Base-by-base conservation (phyloP, 495 filamentous ascomycete species). In the Aspergillus avenaceus region DNA sequence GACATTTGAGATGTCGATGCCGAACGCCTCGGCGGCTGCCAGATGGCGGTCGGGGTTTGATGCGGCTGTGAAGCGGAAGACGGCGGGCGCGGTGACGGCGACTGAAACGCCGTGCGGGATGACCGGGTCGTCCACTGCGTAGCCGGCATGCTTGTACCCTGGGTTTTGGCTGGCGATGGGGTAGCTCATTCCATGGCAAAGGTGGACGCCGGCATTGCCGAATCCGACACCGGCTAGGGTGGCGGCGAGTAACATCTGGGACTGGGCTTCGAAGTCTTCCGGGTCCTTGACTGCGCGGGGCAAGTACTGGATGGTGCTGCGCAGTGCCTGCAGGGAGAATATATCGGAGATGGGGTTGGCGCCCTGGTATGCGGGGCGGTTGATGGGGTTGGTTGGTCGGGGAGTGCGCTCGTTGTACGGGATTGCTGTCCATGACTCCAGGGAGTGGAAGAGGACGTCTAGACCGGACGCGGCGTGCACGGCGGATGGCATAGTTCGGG, bases 101-200 rank as follows among this genome's bases (percentile, higher is more conserved):
- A 98, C 93, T 1, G 84, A 88, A 27, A 98, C 93, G 19, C 95
- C 95, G 70, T 97, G 95, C 0, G 93, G 92, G 60, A 97, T 97
- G 54, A 98, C 87, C 1, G 90, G 81, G 44, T 73, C 54, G 13
- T 76, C 64, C 13, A 91, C 83, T 1, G 82, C 68, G 66, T 98
- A 98, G 8, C 93, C 95, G 1, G 74, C 63, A 60, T 98, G 93
- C 59, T 82, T 82, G 64, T 97, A 96, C 6, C 84, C 87, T 0
- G 89, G 90, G 61, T 97, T 97, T 63, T 95, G 90, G 29, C 89
- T 85, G 21, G 88, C 91, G 56, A 97, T 93, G 5, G 92, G 92
- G 64, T 98, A 98, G 29, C 83, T 88, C 91, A 97, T 96, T 48
- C 91, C 93, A 62, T 98, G 93, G 70, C 93, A 98, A 5, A 98